Evolutionary conservation across 2,329 filamentous ascomycete genomes (phyloP).

Genomic region (Fusarium azukiicola): DNA sequence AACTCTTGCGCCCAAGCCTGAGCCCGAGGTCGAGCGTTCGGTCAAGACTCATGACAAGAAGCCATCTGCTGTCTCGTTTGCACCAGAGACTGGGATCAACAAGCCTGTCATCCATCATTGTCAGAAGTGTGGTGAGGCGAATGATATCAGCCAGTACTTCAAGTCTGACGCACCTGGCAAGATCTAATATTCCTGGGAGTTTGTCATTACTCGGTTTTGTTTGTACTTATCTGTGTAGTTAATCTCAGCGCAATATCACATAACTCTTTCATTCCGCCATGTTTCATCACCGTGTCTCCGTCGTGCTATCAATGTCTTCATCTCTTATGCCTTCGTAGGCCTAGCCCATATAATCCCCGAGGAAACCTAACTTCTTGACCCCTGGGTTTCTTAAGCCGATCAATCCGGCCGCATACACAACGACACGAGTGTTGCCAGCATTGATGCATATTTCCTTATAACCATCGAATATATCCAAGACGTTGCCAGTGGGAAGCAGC

Average conservation of each 20-base stretch:
- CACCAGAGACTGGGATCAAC: conserved; percentile 7
- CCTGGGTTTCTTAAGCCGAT: too few species aligned
- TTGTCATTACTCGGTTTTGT: neutral
- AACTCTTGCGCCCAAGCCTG: neutral
- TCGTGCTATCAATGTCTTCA: too few species aligned
- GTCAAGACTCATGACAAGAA: neutral
- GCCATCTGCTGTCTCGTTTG: neutral
- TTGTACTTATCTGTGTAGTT: neutral
- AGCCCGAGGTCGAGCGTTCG: neutral
- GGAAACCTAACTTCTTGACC: too few species aligned
- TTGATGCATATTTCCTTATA: neutral
- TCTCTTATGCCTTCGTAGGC: too few species aligned
- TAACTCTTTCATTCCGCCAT: too few species aligned
- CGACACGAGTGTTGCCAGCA: neutral
- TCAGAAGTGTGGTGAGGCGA: conserved; percentile 38
- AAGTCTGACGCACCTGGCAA: neutral
- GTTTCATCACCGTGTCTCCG: too few species aligned
- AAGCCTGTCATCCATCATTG: conserved; percentile 36
- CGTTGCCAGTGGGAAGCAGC: neutral
- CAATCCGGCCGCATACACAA: neutral
- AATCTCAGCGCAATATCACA: neutral
- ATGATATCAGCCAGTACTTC: conserved; percentile 39
- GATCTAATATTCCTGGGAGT: neutral
- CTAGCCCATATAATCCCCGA: too few species aligned
- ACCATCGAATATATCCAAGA: neutral